A percentile compares a stretch with the other conserved stretches of the same genome.
These are phyloP conservation scores for Ceratocystis smalleyi DNA, from an alignment of 2,329 filamentous ascomycete species.

Conservation along the genomic window DNA sequence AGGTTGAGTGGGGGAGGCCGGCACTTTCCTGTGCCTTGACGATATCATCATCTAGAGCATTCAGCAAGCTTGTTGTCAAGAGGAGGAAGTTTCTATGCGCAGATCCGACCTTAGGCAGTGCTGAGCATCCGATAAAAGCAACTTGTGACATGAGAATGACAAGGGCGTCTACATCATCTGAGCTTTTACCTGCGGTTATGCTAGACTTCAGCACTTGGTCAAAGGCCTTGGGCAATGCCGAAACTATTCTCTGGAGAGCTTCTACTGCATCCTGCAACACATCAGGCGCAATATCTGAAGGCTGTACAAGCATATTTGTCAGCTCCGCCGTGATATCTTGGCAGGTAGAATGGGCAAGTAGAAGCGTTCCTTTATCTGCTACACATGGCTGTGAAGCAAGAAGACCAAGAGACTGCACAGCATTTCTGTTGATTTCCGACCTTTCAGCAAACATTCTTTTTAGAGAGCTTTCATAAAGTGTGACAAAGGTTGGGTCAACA, in stretches of 20 bases:
- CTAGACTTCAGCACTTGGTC: conserved; percentile 18
- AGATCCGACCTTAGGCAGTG: conserved; percentile 22
- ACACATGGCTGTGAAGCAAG: conserved; percentile 29
- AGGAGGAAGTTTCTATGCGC: conserved; percentile 29
- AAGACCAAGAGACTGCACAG: conserved; percentile 32
- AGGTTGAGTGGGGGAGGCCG: conserved; percentile 1
- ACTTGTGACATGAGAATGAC: conserved; percentile 30
- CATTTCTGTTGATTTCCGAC: conserved; percentile 29
- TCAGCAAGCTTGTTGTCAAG: conserved; percentile 21
- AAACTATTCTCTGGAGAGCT: conserved; percentile 28
- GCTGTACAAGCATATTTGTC: conserved; percentile 21
- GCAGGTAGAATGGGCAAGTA: conserved; percentile 25
- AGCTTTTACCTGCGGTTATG: background rate
- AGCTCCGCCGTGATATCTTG: conserved; percentile 25
- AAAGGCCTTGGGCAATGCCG: conserved; percentile 26
- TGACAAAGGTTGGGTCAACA: conserved; percentile 26
- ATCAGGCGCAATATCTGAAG: conserved; percentile 23
- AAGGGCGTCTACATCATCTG: conserved; percentile 21
- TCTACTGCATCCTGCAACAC: conserved; percentile 29
- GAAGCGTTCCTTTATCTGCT: conserved; percentile 19
- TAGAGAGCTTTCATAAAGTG: conserved; percentile 25
- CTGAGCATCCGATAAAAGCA: conserved; percentile 35
- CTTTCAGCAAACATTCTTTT: conserved; percentile 24
- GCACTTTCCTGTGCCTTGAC: background rate
- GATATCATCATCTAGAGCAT: conserved; percentile 9